phyloP scores from a whole-genome alignment of 163 green algal species.

The Coccomyxa subellipsoidea region DNA sequence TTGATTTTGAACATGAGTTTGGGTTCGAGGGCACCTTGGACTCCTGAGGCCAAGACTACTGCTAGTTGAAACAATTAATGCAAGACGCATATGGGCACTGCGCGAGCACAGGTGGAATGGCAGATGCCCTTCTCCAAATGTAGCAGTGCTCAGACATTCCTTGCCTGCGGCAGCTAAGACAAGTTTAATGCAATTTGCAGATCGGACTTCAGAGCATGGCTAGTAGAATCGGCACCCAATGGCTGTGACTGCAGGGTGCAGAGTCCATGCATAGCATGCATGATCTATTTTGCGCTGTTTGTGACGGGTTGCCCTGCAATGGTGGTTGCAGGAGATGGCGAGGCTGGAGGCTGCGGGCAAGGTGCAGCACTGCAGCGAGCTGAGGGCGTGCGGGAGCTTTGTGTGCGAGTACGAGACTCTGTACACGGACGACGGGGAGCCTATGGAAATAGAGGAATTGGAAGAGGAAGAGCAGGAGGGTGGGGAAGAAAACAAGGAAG shows the following conservation, averaged over 20 bases:
- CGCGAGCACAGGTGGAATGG: neutral
- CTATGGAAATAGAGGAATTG: neutral
- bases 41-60: too few relatives aligned
- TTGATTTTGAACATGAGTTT: too few relatives aligned
- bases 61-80: neutral
- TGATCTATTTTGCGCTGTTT: too few relatives aligned
- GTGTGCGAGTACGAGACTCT: slow-evolving; percentile 4
- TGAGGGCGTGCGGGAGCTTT: neutral
- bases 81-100: too few relatives aligned
- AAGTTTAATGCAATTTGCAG: neutral
- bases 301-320: neutral
- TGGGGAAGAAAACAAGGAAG: neutral
- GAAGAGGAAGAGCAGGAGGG: neutral
- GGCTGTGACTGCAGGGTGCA: neutral
- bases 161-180: neutral
- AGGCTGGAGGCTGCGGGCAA: neutral
- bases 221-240: too few relatives aligned
- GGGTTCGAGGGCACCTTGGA: too few relatives aligned
- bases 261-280: neutral
- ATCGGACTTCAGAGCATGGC: too few relatives aligned
- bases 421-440: slow-evolving; percentile 3
- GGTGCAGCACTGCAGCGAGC: neutral
- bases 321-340: neutral
- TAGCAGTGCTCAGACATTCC: neutral
- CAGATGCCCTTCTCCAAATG: neutral